Base-by-base conservation (phyloP, 169 alveolate genomes). In the Cryptosporidium ubiquitum region DNA sequence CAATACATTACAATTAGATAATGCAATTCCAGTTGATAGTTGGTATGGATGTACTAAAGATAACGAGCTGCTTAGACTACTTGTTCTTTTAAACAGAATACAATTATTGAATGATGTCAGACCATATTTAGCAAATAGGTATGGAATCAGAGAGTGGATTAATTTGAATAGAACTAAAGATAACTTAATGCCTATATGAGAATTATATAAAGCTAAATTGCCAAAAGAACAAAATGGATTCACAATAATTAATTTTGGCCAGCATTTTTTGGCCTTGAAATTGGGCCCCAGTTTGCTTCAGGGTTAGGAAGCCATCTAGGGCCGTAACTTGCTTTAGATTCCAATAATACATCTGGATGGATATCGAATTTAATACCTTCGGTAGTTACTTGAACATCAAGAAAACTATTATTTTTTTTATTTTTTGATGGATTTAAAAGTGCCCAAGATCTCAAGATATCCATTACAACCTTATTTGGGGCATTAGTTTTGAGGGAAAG, bases 401-500 rank as follows among this genome's bases (percentile, higher is more conserved):
- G 61, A 20, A 85, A 79, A 31, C 35, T 29, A 16, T 6, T 20
- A 18, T 64, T 40, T 44, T 64, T 37, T 23, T 47, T 64, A 20
- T 64, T 79, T 64, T 79, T 79, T 20, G 89, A 64, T 1, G 86
- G 92, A 55, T 70, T 26, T 51, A 55, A n/a, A 42, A 42, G 14
- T 9, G 94, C 95, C 91, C 96, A 95, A 26, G 91, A 69, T 64
- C 96, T 91, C 31, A 95, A 71, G n/a, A 96, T 94, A 79, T 96
- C 98, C 97, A 95, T 94, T 84, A 96, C 95, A 33, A 95, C 95
- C 37, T 93, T 66, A 71, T 93, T 84, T 40, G 97, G 97, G 10
- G 97, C 97, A 79, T 95, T 91, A 18, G 98, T 96, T 91, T 96
- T 96, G 55, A 96, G 92, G 55, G 96, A 94, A 75, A 94, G 94